Evolutionary conservation across 352 stramenopile species (phyloP), one percentile per base, ranked within the genome.

Genomic region (Aphanomyces stellatus): DNA sequence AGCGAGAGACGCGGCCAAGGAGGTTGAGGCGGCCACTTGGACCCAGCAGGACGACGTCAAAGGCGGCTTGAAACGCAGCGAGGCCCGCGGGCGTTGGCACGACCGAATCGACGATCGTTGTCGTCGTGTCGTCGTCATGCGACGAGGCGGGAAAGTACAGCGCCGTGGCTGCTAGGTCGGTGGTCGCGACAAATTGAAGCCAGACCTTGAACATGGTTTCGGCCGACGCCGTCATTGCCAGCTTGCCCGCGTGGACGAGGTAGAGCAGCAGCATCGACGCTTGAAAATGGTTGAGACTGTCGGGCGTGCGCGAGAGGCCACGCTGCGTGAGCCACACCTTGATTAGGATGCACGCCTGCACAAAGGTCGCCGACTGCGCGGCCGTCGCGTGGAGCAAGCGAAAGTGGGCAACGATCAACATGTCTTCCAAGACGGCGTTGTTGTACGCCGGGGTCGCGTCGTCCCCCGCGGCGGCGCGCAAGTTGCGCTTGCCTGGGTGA

Each of bases 271-370:
- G 59, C 81, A 95, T 95, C 25, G 77, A 87, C 17, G 78, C 61
- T 33, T 88, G 74, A 69, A 95, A 96, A n/a, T 79, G 87, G 68
- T 90, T 91, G 33, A 97, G 53, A 33, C 77, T 89, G 75, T 96
- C 88, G 25, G 79, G 70, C 0, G 74, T 65, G 34, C 78, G 6
- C 65, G 93, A 78, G 66, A 94, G 90, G 0, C 77, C 84, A 42
- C 87, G 85, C 69, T 96, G 88, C 27, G 82, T 78, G 15, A 95
- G 62, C 90, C 90, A 97, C 10, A 97, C 82, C 64, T 96, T 96
- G 42, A 79, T 73, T 11, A 97, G 69, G 24, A 94, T 75, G 55
- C 83, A 93, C 0, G 88, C 85, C 30, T 95, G 76, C 0, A 76
- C 79, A 66, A 97, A 87, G 53, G 87, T 75, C 8, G 79, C 73